These are phyloP conservation scores for Yamadazyma buinensis DNA, from an alignment of 1,139 yeast genomes.

Conservation along the genomic window DNA sequence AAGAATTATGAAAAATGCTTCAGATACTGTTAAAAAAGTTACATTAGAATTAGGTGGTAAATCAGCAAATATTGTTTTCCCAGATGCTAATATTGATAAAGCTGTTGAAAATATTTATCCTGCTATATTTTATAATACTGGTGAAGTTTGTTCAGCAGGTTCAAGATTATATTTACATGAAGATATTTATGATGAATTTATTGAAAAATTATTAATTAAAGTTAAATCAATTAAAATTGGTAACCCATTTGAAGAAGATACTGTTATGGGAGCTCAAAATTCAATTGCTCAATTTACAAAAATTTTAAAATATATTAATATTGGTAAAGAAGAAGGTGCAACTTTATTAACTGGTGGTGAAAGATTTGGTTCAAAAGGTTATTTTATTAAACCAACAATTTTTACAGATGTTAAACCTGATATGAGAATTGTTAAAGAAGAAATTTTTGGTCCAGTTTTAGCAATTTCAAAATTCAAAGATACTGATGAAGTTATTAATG, in stretches of 20 bases:
- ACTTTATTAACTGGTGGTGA: conserved; percentile 74
- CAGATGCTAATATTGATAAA: conserved; percentile 64
- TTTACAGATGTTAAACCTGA: conserved; percentile 66
- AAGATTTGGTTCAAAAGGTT: conserved; percentile 65
- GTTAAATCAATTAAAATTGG: conserved; percentile 61
- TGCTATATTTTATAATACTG: conserved; percentile 67
- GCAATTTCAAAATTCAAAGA: conserved; percentile 70
- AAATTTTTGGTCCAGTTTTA: conserved; percentile 86
- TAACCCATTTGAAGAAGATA: conserved; percentile 67
- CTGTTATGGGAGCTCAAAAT: conserved; percentile 86
- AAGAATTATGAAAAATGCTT: conserved; percentile 68
- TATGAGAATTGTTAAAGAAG: conserved; percentile 72
- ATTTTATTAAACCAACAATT: conserved; percentile 75
- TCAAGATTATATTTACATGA: conserved; percentile 80
- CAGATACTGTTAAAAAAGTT: conserved; percentile 67
- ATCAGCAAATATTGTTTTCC: conserved; percentile 75
- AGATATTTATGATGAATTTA: conserved; percentile 64
- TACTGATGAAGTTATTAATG: conserved; percentile 62
- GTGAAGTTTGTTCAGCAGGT: conserved; percentile 89
- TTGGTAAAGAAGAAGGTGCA: conserved; percentile 76
- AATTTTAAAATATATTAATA: conserved; percentile 67
- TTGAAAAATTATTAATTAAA: conserved; percentile 48
- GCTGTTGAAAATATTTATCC: conserved; percentile 60
- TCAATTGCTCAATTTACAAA: conserved; percentile 71
- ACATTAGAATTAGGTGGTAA: conserved; percentile 87